Percentiles rank a stretch among this genome's conserved stretches.
These are phyloP conservation scores for Geotrichum siamense DNA, from an alignment of 1,139 yeast species.

Conservation along the genomic window DNA sequence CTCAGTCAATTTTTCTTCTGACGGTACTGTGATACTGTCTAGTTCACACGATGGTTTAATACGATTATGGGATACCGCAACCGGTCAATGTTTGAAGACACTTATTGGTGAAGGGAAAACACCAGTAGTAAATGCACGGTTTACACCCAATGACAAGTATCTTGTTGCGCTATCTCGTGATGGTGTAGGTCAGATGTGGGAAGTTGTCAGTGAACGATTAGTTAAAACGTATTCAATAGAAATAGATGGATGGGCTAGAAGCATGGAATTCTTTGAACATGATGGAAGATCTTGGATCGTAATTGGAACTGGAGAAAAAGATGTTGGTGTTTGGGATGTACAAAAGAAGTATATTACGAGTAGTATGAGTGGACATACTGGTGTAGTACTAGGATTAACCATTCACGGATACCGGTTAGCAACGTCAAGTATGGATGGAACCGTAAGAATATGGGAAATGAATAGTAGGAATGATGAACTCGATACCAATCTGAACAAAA, in stretches of 20 bases:
- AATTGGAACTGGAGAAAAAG: slow-evolving; percentile 29
- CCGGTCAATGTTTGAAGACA: slow-evolving; percentile 90
- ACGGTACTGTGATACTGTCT: slow-evolving; percentile 75
- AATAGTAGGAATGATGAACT: too few relatives aligned
- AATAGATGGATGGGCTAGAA: slow-evolving; percentile 22
- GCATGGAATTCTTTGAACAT: slow-evolving; percentile 28
- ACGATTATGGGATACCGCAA: slow-evolving; percentile 75
- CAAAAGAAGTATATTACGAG: slow-evolving; percentile 53
- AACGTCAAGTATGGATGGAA: slow-evolving; percentile 42
- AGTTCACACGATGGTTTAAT: slow-evolving; percentile 89
- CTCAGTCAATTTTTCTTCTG: slow-evolving; percentile 63
- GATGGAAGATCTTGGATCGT: slow-evolving; percentile 6
- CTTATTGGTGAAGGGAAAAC: slow-evolving; percentile 47
- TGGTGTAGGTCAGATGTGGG: slow-evolving; percentile 72
- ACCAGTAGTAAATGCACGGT: slow-evolving; percentile 58
- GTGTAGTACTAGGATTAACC: slow-evolving; percentile 27
- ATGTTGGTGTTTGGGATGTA: slow-evolving; percentile 65
- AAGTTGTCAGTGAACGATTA: slow-evolving; percentile 29
- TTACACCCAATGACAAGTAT: slow-evolving; percentile 78
- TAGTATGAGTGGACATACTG: slow-evolving; percentile 38
- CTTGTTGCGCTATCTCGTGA: slow-evolving; percentile 75
- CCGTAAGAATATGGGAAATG: slow-evolving; percentile 35
- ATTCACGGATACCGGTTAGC: slow-evolving; percentile 38
- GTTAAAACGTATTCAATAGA: slow-evolving; percentile 29
- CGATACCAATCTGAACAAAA: too few relatives aligned